Evolutionary conservation across 371 early-diverging fungal species (phyloP), one percentile per base, ranked within the genome.

Genomic region (Mucor velutinosus): DNA sequence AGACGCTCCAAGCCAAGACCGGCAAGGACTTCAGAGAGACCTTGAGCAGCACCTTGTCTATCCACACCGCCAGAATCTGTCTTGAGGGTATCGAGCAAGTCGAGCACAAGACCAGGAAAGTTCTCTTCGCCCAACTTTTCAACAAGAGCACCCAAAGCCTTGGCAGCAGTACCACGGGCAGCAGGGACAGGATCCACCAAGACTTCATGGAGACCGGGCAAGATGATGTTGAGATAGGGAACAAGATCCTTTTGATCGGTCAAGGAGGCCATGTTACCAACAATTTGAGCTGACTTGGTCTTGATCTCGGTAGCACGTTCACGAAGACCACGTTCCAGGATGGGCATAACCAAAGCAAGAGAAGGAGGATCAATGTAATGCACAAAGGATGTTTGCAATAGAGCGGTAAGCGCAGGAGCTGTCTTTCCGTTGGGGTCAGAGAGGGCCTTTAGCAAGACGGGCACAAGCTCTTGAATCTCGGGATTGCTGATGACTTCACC

Each of bases 351-450:
- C 55, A 98, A 82, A 15, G 99, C 99, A 70, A 99, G 83, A 11
- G 95, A 95, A 19, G 99, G 97, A 7, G 98, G 91, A 78, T 99
- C 99, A 62, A 99, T 94, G 76, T 98, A 98, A 77, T 99, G 99
- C 17, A 96, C 94, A 79, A 99, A 98, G 1, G 97, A 87, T 0
- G 99, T 98, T 59, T 92, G 92, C 41, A 97, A 76, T 32, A 99
- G 84, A 11, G 93, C 89, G n/a, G 86, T 78, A 66, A 99, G 79
- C 3, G 97, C 97, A 12, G 86, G 76, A 47, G 85, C 83, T 0
- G 97, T 97, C 78, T 96, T 90, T 56, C 76, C 73, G 69, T 94
- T 93, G 43, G 98, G 98, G 71, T 98, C 94, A 58, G 90, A 90
- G 27, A 99, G 87, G 4, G 97, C 97, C 14, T 88, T 86, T 76